These are phyloP conservation scores for Hyaloperonospora arabidopsidis DNA, from an alignment of 352 stramenopile genomes.

Conservation along the genomic window DNA sequence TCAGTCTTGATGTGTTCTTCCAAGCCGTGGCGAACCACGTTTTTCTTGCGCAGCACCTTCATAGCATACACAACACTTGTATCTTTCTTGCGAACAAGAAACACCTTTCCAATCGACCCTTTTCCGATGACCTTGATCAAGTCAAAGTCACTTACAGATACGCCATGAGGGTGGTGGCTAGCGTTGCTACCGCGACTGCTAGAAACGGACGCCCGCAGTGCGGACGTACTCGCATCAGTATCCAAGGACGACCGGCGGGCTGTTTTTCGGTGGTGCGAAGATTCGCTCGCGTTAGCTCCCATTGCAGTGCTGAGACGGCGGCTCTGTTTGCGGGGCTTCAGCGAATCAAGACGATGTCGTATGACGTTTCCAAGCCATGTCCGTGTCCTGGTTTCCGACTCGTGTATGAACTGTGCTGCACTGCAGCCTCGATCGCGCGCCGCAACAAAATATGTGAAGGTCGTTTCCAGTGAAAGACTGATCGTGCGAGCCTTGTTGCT, in stretches of 20 bases:
- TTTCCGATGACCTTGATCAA: conserved; percentile 80
- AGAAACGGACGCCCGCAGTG: conserved; percentile 50
- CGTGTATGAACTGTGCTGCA: conserved; percentile 50
- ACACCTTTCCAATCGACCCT: conserved; percentile 85
- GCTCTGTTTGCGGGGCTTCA: conserved; percentile 53
- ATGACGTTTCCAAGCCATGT: conserved; percentile 63
- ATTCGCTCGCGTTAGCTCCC: conserved; percentile 26
- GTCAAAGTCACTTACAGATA: conserved; percentile 82
- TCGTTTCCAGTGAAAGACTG: conserved; percentile 56
- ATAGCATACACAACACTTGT: conserved; percentile 92
- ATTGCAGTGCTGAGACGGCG: conserved; percentile 38
- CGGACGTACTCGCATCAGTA: conserved; percentile 30
- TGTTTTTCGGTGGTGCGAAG: conserved; percentile 36
- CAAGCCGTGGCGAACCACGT: conserved; percentile 88
- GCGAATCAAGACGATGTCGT: conserved; percentile 51
- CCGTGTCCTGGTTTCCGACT: conserved; percentile 47
- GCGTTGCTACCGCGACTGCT: conserved; percentile 33
- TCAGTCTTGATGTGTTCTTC: conserved; percentile 96
- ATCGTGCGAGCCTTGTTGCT: conserved; percentile 77
- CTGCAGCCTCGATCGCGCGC: conserved; percentile 46
- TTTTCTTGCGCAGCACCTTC: conserved; percentile 97
- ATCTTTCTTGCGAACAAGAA: conserved; percentile 81
- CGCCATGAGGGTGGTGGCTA: conserved; percentile 23
- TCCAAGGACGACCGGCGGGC: conserved; percentile 37
- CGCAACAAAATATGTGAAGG: conserved; percentile 65